A percentile compares a stretch with the other conserved stretches of the same genome.
Conservation (phyloP, 2,329 filamentous ascomycete genomes). For the Microcyclospora pomicola region DNA sequence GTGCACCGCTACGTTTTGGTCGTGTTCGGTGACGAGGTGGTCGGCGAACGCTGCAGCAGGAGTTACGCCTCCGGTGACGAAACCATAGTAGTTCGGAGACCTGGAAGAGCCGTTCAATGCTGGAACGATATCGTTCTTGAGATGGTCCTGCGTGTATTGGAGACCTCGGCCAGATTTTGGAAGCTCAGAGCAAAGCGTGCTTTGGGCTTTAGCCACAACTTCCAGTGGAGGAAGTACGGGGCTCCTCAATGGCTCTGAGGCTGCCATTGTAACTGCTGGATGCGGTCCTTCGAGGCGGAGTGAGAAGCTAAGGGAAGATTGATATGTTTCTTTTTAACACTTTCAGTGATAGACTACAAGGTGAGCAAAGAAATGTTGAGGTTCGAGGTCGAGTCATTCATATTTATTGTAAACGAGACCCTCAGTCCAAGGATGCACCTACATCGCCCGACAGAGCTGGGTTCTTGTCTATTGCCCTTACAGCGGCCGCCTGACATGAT, state of each 20-base stretch:
- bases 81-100: conserved; percentile 66
- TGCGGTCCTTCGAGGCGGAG: not conserved
- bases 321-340: not conserved
- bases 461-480: too few relatives aligned
- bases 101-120: conserved; percentile 54
- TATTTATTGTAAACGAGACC: too few relatives aligned
- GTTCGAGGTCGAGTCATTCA: too few relatives aligned
- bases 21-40: conserved; percentile 63
- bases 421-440: too few relatives aligned
- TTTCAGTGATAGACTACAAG: too few relatives aligned
- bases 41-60: conserved; percentile 72
- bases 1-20: conserved; percentile 78
- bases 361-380: too few relatives aligned
- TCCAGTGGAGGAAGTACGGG: conserved; percentile 23
- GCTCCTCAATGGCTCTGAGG: not conserved
- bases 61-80: conserved; percentile 71
- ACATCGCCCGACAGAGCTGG: too few relatives aligned
- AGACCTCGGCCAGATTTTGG: conserved; percentile 31
- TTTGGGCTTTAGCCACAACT: conserved; percentile 19
- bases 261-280: not conserved
- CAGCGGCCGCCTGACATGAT: too few relatives aligned
- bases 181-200: conserved; percentile 24
- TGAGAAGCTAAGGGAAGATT: not conserved
- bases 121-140: conserved; percentile 33
- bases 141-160: conserved; percentile 28